Base-by-base conservation (phyloP, 352 stramenopile species). In the Phytophthora kernoviae region DNA sequence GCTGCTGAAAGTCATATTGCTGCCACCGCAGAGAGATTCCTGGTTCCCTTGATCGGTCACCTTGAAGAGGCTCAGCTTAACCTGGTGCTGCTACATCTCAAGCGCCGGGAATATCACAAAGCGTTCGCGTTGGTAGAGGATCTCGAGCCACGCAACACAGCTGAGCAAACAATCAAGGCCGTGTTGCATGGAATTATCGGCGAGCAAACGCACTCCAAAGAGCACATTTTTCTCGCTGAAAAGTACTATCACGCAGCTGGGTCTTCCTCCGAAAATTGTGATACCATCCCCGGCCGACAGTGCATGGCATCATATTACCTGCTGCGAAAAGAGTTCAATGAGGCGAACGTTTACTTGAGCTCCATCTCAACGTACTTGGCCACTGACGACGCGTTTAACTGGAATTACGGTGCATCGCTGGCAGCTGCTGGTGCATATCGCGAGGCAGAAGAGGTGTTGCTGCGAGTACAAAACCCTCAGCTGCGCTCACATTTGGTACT, bases 241-340 rank as follows among this genome's bases (percentile, higher is more conserved):
- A 90, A 89, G 50, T 79, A 80, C 33, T 88, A 87, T 43, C 65
- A 87, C 36, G 77, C 69, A 42, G 74, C 84, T 8, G 83, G 83
- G 1, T 70, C 75, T 0, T 77, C 74, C 0, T 39, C 77, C 12
- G 64, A 72, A 3, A 75, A 88, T 30, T 68, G 62, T 10, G 75
- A 93, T 26, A 91, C 84, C 17, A 90, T 93, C 43, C 75, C 71
- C 22, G 82, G 84, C 0, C 76, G 84, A 0, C 82, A 93, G 43
- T 74, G 69, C 42, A 93, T 90, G 82, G 81, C 82, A 2, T 90
- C 78, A 18, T 88, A 86, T 33, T 82, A 80, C 52, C 53, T 92
- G 12, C 32, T 92, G 9, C 80, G 83, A 8, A 88, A 84, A 36
- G 80, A 92, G 52, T 88, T 78, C 26, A 67, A 57, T 0, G 79